Evolutionary conservation across 768 basidiomycete genomes (phyloP).

Genomic region (Pulveroboletus sp.): DNA sequence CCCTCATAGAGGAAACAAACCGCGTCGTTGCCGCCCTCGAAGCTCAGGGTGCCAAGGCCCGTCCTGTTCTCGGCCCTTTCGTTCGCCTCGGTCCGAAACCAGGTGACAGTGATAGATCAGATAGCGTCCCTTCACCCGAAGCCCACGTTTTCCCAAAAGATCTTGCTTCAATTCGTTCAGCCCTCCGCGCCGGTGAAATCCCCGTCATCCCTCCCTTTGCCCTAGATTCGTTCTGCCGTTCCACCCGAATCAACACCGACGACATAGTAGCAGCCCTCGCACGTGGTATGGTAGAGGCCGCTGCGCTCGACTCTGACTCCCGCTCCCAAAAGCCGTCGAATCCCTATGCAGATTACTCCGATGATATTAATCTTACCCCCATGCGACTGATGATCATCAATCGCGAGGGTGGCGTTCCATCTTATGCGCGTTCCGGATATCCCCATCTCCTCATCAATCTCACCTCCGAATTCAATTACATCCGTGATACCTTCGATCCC

Average conservation of each 20-base stretch:
- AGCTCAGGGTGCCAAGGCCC: constrained; percentile 78
- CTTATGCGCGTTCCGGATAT: constrained; percentile 91
- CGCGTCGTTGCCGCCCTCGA: constrained; percentile 81
- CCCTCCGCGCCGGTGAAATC: constrained; percentile 91
- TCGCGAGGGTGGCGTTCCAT: constrained; percentile 93
- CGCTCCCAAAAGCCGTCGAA: constrained; percentile 27
- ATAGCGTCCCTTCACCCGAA: constrained; percentile 52
- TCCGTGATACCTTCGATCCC: constrained; percentile 78
- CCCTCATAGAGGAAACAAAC: constrained; percentile 78
- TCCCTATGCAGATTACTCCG: constrained; percentile 39
- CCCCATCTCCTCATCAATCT: constrained; percentile 97
- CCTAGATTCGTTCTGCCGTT: constrained; percentile 85
- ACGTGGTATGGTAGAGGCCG: constrained; percentile 71
- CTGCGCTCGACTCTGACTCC: constrained; percentile 45
- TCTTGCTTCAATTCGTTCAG: constrained; percentile 80
- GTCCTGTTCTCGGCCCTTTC: constrained; percentile 85
- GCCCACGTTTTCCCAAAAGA: constrained; percentile 80
- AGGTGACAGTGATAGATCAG: constrained; percentile 30
- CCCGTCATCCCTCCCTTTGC: constrained; percentile 94
- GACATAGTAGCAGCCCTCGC: constrained; percentile 86
- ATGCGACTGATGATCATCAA: constrained; percentile 97
- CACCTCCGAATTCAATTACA: constrained; percentile 80
- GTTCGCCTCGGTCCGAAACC: constrained; percentile 83
- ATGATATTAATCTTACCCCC: constrained; percentile 83
- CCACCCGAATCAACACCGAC: constrained; percentile 82